A percentile compares a stretch with the other conserved stretches of the same genome.
These are phyloP conservation scores for Saccharomyces hybrid DNA, from an alignment of 1,139 yeast species.

Conservation along the genomic window DNA sequence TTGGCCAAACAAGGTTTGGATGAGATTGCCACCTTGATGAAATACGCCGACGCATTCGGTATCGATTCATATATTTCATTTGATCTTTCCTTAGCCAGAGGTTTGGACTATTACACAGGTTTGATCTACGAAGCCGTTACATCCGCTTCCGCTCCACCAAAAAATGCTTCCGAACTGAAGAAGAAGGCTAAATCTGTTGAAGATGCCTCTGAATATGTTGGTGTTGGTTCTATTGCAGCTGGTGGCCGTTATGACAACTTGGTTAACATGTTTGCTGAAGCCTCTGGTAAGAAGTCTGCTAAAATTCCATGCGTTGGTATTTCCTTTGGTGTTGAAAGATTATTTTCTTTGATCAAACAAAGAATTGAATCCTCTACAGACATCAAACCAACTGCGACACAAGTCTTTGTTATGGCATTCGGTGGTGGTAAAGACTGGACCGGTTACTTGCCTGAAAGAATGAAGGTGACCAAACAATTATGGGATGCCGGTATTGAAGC, in stretches of 20 bases:
- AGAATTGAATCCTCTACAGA: conserved; percentile 51
- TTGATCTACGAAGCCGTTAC: conserved; percentile 95
- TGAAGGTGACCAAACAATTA: conserved; percentile 69
- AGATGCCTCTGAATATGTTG: conserved; percentile 93
- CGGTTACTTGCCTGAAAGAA: conserved; percentile 86
- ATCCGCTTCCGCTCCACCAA: conserved; percentile 89
- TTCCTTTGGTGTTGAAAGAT: conserved; percentile 92
- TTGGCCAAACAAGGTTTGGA: conserved; percentile 73
- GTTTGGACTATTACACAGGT: conserved; percentile 95
- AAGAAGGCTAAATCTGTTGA: conserved; percentile 49
- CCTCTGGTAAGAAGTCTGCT: conserved; percentile 65
- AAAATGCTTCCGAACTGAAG: conserved; percentile 60
- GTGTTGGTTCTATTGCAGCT: conserved; percentile 97
- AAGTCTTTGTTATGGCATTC: conserved; percentile 93
- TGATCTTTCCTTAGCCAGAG: conserved; percentile 93
- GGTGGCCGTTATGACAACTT: conserved; percentile 97
- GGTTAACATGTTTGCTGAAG: conserved; percentile 89
- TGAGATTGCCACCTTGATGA: conserved; percentile 70
- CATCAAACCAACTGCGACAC: conserved; percentile 78
- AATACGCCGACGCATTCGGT: conserved; percentile 73
- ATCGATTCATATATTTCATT: conserved; percentile 62
- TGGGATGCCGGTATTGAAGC: conserved; percentile 89
- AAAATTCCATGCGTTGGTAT: conserved; percentile 96
- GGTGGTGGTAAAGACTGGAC: conserved; percentile 97
- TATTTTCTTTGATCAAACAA: conserved; percentile 81